These are phyloP conservation scores for Ceratocystis lukuohia DNA, from an alignment of 2,329 filamentous ascomycete genomes.

Conservation along the genomic window DNA sequence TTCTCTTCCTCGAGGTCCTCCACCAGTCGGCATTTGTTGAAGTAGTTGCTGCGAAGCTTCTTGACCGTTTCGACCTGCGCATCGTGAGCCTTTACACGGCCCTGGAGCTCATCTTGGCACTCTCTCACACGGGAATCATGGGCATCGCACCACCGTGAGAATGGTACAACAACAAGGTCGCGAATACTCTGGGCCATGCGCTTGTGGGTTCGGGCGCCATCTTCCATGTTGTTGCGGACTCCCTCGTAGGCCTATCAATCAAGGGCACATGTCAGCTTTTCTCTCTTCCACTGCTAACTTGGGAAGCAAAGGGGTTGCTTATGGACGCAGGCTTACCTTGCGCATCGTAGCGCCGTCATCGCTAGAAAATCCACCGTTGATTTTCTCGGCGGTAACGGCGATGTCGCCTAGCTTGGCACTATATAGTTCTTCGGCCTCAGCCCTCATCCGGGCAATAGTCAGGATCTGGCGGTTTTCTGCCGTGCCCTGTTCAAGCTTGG, in stretches of 20 bases:
- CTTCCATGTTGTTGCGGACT: slow-evolving; percentile 81
- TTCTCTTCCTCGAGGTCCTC: slow-evolving; percentile 98
- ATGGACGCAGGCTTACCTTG: slow-evolving; percentile 50
- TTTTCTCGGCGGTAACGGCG: slow-evolving; percentile 64
- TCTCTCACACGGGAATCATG: slow-evolving; percentile 84
- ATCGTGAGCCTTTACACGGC: slow-evolving; percentile 82
- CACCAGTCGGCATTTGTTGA: slow-evolving; percentile 94
- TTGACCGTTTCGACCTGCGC: slow-evolving; percentile 80
- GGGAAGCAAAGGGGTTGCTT: background rate
- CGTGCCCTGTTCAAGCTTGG: slow-evolving; percentile 91
- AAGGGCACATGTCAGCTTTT: background rate
- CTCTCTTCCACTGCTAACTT: background rate
- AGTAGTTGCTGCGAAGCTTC: slow-evolving; percentile 91
- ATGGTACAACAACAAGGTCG: slow-evolving; percentile 87
- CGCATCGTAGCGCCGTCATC: slow-evolving; percentile 93
- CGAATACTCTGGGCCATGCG: slow-evolving; percentile 96
- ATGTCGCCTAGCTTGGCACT: slow-evolving; percentile 71
- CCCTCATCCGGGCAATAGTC: slow-evolving; percentile 81
- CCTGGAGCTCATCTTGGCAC: slow-evolving; percentile 87
- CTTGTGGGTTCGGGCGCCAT: slow-evolving; percentile 76
- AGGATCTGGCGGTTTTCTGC: slow-evolving; percentile 91
- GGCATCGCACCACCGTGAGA: slow-evolving; percentile 89
- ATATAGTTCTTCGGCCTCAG: slow-evolving; percentile 88
- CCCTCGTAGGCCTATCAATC: slow-evolving; percentile 71
- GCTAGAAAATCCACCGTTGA: slow-evolving; percentile 68